Percentiles rank a stretch among this genome's conserved stretches.
Conservation (phyloP, 257 asterid genomes). For the Solanum rostratum region DNA sequence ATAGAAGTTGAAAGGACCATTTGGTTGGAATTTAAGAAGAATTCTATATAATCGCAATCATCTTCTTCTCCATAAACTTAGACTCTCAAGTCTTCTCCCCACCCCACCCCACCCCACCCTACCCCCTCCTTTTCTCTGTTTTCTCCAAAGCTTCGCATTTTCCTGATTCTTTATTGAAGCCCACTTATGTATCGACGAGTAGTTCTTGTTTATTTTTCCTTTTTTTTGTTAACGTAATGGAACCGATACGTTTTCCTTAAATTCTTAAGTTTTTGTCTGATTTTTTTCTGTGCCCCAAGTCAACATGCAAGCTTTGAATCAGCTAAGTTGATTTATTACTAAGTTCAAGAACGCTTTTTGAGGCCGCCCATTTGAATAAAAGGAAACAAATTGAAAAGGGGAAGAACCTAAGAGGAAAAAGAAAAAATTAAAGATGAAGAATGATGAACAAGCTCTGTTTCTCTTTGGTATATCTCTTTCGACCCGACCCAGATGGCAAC, state of each 20-base stretch:
- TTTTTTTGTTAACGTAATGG: constrained; percentile 21
- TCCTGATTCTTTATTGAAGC: background rate
- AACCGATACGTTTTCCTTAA: constrained; percentile 30
- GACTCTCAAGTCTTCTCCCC: background rate
- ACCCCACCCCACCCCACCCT: background rate
- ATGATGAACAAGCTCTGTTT: constrained; percentile 59
- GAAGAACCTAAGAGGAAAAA: background rate
- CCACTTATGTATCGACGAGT: background rate
- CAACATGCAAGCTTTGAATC: constrained; percentile 38
- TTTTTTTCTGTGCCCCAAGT: constrained; percentile 15
- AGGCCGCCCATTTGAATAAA: background rate
- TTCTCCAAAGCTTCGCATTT: background rate
- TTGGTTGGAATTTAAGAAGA: background rate
- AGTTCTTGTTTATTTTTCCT: background rate
- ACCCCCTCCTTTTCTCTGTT: background rate
- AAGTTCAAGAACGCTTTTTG: constrained; percentile 3
- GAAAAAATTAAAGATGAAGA: constrained; percentile 37
- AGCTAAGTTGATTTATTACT: constrained; percentile 15
- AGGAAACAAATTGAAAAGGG: background rate
- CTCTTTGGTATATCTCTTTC: constrained; percentile 70
- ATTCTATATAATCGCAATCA: background rate
- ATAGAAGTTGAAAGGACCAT: background rate
- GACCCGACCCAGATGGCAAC: constrained; percentile 77
- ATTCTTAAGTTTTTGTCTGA: background rate
- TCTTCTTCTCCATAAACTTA: background rate